These are phyloP conservation scores for Juglanconis oblonga DNA, from an alignment of 2,329 filamentous ascomycete species.

Conservation along the genomic window DNA sequence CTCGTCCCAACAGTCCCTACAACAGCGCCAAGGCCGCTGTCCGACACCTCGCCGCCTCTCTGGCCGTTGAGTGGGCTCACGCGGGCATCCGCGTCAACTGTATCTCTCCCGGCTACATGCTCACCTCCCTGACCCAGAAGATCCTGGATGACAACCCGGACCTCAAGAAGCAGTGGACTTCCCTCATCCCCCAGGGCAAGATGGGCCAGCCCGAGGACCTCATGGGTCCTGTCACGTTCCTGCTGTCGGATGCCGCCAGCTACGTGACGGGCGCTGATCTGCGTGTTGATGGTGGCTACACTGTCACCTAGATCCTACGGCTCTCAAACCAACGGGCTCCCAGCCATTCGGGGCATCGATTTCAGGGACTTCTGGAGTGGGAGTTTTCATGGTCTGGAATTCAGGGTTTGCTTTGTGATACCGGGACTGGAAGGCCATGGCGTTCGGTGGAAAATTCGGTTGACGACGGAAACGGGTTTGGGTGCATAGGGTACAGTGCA, in stretches of 20 bases:
- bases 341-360: no score
- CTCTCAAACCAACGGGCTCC: no score
- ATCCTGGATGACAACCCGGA: slow-evolving; percentile 93
- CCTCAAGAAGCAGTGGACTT: slow-evolving; percentile 85
- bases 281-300: slow-evolving; percentile 86
- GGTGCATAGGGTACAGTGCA: no score
- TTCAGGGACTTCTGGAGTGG: no score
- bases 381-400: no score
- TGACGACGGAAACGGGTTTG: no score
- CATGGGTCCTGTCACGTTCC: slow-evolving; percentile 77
- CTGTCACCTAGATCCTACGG: slow-evolving; percentile 65
- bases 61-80: slow-evolving; percentile 92
- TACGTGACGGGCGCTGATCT: slow-evolving; percentile 72
- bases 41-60: slow-evolving; percentile 78
- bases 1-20: slow-evolving; percentile 58
- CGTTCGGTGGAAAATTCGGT: no score
- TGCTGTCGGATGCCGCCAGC: slow-evolving; percentile 39
- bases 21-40: slow-evolving; percentile 93
- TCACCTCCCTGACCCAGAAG: slow-evolving; percentile 88
- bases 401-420: no score
- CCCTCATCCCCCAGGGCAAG: slow-evolving; percentile 85
- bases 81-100: slow-evolving; percentile 90
- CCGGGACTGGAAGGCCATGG: no score
- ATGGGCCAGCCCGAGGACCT: slow-evolving; percentile 91
- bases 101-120: slow-evolving; percentile 94